Evolutionary conservation across 2,329 filamentous ascomycete species (phyloP), one percentile per base, ranked within the genome.

Genomic region (Arthroderma sp.): DNA sequence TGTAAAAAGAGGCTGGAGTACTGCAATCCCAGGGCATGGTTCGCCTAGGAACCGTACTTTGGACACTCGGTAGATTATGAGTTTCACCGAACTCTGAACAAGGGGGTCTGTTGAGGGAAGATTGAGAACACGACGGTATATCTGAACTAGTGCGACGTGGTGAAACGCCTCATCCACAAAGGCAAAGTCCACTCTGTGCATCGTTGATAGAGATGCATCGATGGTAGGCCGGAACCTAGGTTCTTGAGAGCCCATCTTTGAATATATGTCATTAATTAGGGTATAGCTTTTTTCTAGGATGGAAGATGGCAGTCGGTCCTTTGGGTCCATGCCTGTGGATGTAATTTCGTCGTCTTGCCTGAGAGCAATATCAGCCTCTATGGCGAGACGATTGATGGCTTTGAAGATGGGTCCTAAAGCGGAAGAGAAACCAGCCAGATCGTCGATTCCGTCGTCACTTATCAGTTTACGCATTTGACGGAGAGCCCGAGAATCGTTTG

Each of bases 1-100:
- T 8, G 82, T 81, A 63, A 85, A 85, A 1, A 85, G 70, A 0
- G 82, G 82, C 81, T 82, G 85, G 1, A 85, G 73, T 37, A 85
- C 70, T 1, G 82, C 82, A 1, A 79, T 77, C 79, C 84, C 83
- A 0, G 82, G 82, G 0, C 82, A 63, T 8, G 61, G 60, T 54
- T 61, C 60, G 11, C 56, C 44, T 21, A 62, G 41, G 31, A 63
- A 60, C 28, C 59, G 60, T 31, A 61, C 59, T 9, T 58, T 58
- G 2, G 59, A 60, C 8, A 61, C 53, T 13, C 56, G 58, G 3
- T 41, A 41, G 49, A 63, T 62, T 25, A 63, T 62, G 19, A 56
- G 56, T 28, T 49, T 47, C 2, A 62, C 60, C 31, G 61, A 63
- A 9, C 37, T 51, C 31, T 63, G 61, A 13, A 62, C 60, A 7